Evolutionary conservation across 208 protist species (phyloP).

Genomic region (Leishmania martiniquensis): DNA sequence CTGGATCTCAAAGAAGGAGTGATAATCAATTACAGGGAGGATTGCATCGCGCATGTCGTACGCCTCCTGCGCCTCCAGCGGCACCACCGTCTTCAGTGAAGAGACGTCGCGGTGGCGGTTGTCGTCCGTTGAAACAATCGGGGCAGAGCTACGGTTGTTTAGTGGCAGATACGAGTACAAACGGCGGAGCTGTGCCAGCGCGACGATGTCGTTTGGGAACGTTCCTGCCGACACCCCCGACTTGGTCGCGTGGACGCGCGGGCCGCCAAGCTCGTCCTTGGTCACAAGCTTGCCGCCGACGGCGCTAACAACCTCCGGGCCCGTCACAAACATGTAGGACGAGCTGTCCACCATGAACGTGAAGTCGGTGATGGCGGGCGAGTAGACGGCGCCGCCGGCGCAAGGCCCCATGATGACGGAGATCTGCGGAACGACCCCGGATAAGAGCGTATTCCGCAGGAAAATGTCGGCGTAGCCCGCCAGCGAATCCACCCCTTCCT

Average conservation of each 20-base stretch:
- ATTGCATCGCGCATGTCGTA: conserved; percentile 96
- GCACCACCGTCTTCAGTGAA: conserved; percentile 77
- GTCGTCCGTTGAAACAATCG: conserved; percentile 66
- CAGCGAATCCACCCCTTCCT: conserved; percentile 95
- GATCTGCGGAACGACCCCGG: conserved; percentile 97
- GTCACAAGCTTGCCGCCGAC: conserved; percentile 94
- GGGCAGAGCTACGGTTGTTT: conserved; percentile 74
- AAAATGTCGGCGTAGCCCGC: conserved; percentile 97
- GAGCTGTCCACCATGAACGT: conserved; percentile 97
- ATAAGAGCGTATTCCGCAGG: conserved; percentile 93
- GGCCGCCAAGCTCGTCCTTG: conserved; percentile 94
- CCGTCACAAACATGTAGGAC: conserved; percentile 98
- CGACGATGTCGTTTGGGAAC: conserved; percentile 94
- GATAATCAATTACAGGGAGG: conserved; percentile 86
- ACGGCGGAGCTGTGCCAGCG: conserved; percentile 75
- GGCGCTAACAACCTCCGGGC: conserved; percentile 97
- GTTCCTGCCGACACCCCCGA: conserved; percentile 89
- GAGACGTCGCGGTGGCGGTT: conserved; percentile 37
- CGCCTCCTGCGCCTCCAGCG: conserved; percentile 85
- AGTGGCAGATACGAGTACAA: conserved; percentile 93
- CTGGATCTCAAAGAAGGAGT: conserved; percentile 95
- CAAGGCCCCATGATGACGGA: conserved; percentile 97
- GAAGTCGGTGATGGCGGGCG: conserved; percentile 97
- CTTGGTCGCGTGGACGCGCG: conserved; percentile 86
- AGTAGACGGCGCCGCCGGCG: conserved; percentile 91